Percentiles rank a stretch among this genome's conserved stretches.
phyloP scores from a whole-genome alignment of 1,284 basidiomycete species.

The Ceratobasidium sp. region DNA sequence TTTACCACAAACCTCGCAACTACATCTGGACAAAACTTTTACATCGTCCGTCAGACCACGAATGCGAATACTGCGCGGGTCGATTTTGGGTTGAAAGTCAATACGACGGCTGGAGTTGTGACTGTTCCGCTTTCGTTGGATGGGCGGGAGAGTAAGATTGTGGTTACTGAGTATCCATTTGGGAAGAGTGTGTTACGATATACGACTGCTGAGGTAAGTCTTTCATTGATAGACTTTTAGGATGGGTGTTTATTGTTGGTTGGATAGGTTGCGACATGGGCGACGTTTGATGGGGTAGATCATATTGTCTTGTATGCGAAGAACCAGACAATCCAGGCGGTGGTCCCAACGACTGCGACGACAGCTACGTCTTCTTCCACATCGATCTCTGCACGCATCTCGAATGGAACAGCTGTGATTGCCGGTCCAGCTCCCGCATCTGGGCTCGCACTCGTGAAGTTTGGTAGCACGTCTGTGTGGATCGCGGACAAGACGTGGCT shows the following conservation, averaged over 20 bases:
- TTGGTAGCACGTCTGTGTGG: constrained; percentile 47
- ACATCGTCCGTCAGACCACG: constrained; percentile 24
- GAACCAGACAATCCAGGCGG: constrained; percentile 59
- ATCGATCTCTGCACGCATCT: constrained; percentile 47
- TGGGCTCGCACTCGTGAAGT: constrained; percentile 56
- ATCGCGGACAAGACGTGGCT: constrained; percentile 42
- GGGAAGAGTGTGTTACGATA: constrained; percentile 33
- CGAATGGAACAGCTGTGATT: constrained; percentile 54
- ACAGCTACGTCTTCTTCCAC: constrained; percentile 33
- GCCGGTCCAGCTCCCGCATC: constrained; percentile 56
- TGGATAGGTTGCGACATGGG: constrained; percentile 59
- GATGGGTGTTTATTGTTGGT: background rate
- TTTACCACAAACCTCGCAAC: constrained; percentile 61
- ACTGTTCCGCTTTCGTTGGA: background rate
- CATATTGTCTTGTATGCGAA: constrained; percentile 60
- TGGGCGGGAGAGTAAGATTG: constrained; percentile 33
- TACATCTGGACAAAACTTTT: constrained; percentile 50
- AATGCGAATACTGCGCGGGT: constrained; percentile 21
- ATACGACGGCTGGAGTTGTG: background rate
- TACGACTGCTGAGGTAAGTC: constrained; percentile 37
- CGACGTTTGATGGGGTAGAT: constrained; percentile 58
- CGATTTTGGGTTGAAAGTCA: constrained; percentile 6
- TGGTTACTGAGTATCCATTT: constrained; percentile 40
- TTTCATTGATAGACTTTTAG: background rate
- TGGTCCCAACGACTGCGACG: constrained; percentile 53